Evolutionary conservation across 352 stramenopile species (phyloP).

Genomic region (Globisporangium echinulatum): DNA sequence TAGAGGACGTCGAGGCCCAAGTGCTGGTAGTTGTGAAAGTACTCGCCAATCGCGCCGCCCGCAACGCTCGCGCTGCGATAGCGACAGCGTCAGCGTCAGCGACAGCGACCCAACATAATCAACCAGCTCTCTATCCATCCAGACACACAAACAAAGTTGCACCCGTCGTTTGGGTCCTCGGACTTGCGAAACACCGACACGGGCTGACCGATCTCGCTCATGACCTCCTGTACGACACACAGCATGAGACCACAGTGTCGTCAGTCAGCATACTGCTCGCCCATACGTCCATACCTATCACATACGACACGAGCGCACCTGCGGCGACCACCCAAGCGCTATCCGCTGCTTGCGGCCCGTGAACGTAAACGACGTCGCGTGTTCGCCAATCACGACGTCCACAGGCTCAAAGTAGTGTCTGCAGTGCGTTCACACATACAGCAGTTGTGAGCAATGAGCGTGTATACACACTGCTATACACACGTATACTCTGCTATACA

Average conservation of each 20-base stretch:
- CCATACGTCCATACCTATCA: not conserved
- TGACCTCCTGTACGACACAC: constrained; percentile 38
- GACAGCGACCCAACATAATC: not conserved
- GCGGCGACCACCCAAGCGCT: constrained; percentile 68
- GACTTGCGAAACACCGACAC: constrained; percentile 77
- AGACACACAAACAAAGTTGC: not conserved
- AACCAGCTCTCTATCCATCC: not conserved
- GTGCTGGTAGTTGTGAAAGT: constrained; percentile 86
- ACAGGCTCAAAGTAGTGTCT: constrained; percentile 79
- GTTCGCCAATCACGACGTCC: constrained; percentile 38
- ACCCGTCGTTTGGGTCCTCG: constrained; percentile 67
- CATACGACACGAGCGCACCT: constrained; percentile 30
- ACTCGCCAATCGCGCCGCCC: constrained; percentile 54
- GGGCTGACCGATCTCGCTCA: constrained; percentile 68
- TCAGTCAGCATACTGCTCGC: too few species aligned
- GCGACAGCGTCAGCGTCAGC: not conserved
- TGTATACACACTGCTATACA: not conserved
- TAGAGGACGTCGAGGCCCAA: constrained; percentile 77
- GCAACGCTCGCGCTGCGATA: constrained; percentile 33
- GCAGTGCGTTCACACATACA: not conserved
- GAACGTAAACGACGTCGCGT: constrained; percentile 41
- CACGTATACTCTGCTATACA: not conserved
- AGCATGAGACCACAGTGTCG: too few species aligned
- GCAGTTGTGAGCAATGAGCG: not conserved
- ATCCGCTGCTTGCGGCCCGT: constrained; percentile 58